Conservation (phyloP, 192 early-diverging fungal genomes). For the Coemansia biformis region DNA sequence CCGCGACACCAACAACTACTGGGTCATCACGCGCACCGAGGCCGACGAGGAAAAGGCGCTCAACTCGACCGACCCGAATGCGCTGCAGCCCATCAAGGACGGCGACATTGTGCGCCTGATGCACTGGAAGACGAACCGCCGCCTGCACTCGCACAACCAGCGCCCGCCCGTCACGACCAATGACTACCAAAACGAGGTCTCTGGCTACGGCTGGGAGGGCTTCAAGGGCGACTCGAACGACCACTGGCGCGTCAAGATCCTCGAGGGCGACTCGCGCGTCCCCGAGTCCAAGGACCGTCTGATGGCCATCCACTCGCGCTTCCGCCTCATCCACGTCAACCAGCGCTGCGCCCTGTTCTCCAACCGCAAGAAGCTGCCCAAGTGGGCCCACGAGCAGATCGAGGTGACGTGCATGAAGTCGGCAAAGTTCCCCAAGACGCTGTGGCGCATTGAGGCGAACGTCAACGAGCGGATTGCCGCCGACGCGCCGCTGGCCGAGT, state of each 20-base stretch:
- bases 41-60: slow-evolving; percentile 16
- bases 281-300: slow-evolving; percentile 52
- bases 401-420: slow-evolving; percentile 93
- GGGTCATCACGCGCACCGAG: slow-evolving; percentile 50
- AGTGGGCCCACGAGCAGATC: slow-evolving; percentile 89
- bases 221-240: slow-evolving; percentile 89
- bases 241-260: slow-evolving; percentile 80
- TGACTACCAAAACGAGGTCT: slow-evolving; percentile 72
- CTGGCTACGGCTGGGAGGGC: slow-evolving; percentile 63
- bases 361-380: slow-evolving; percentile 73
- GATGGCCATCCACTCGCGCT: slow-evolving; percentile 59
- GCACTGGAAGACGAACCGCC: slow-evolving; percentile 57
- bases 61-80: slow-evolving; percentile 37
- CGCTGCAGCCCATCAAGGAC: slow-evolving; percentile 51
- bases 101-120: slow-evolving; percentile 76
- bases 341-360: slow-evolving; percentile 80
- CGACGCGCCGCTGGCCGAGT: slow-evolving; percentile 54
- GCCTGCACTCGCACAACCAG: slow-evolving; percentile 70
- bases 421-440: slow-evolving; percentile 58
- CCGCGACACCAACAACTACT: slow-evolving; percentile 84
- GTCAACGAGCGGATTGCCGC: slow-evolving; percentile 55
- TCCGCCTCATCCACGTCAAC: slow-evolving; percentile 69
- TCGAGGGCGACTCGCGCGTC: slow-evolving; percentile 51
- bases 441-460: slow-evolving; percentile 77
- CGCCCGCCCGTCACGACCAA: slow-evolving; percentile 61